These are phyloP conservation scores for Termitomyces bulborhizus DNA, from an alignment of 768 basidiomycete genomes.

Conservation along the genomic window DNA sequence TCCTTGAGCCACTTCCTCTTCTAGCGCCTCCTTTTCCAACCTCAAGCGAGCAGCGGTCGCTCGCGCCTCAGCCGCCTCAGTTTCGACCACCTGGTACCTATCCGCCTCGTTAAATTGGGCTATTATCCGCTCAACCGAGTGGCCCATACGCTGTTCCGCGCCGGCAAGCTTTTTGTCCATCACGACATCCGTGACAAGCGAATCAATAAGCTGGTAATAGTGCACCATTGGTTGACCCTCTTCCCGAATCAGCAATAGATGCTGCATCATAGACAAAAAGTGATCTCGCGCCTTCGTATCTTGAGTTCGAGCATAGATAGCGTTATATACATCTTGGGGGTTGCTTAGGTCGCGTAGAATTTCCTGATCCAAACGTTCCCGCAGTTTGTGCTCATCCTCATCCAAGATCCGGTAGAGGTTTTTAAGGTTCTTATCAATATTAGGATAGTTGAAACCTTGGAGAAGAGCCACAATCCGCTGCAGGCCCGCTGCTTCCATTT, in stretches of 20 bases:
- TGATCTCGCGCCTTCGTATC: conserved; percentile 77
- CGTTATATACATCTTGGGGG: conserved; percentile 83
- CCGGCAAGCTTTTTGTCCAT: conserved; percentile 86
- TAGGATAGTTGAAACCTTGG: conserved; percentile 53
- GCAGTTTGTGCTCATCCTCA: conserved; percentile 68
- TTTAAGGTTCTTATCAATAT: conserved; percentile 62
- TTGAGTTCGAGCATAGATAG: conserved; percentile 69
- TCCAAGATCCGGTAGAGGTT: conserved; percentile 56
- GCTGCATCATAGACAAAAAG: conserved; percentile 92
- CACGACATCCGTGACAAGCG: conserved; percentile 84
- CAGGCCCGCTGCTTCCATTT: conserved; percentile 88
- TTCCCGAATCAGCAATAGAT: conserved; percentile 84
- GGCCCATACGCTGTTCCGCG: conserved; percentile 79
- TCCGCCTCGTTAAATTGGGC: conserved; percentile 90
- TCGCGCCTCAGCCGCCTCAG: conserved; percentile 68
- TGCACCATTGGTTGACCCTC: conserved; percentile 81
- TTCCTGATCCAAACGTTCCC: conserved; percentile 69
- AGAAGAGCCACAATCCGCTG: conserved; percentile 66
- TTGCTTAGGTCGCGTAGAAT: conserved; percentile 72
- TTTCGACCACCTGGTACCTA: conserved; percentile 67
- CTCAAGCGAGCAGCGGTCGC: conserved; percentile 57
- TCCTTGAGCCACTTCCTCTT: conserved; percentile 76
- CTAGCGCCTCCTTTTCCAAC: conserved; percentile 77
- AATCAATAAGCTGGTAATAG: conserved; percentile 89
- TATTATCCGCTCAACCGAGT: conserved; percentile 84